phyloP scores from a whole-genome alignment of 768 basidiomycete species.

The Rhizopogon vesiculosus region DNA sequence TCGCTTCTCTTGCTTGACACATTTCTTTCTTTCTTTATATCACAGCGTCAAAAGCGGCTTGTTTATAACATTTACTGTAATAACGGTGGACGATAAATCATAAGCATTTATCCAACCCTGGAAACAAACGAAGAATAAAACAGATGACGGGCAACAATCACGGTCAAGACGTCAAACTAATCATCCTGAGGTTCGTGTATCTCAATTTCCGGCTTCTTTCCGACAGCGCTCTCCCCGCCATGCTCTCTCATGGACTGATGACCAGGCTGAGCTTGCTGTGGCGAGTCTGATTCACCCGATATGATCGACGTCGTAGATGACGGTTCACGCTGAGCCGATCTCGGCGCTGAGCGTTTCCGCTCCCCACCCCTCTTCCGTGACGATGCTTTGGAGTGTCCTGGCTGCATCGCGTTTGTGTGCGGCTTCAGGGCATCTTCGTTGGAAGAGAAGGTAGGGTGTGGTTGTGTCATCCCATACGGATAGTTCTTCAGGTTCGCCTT shows the following conservation, averaged over 20 bases:
- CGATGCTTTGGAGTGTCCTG: constrained; percentile 1
- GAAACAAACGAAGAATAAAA: too few species aligned
- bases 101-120: not conserved
- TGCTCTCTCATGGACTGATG: constrained; percentile 14
- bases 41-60: not conserved
- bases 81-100: not conserved
- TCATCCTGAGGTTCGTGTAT: not conserved
- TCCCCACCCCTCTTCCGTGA: not conserved
- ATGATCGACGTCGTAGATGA: constrained; percentile 18
- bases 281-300: constrained; percentile 13
- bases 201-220: constrained; percentile 19
- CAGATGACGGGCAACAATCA: too few species aligned
- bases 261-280: not conserved
- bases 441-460: constrained; percentile 3
- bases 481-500: constrained; percentile 16
- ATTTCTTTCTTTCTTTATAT: not conserved
- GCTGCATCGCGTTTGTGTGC: constrained; percentile 4
- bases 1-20: not conserved
- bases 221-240: constrained; percentile 20
- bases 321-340: constrained; percentile 12
- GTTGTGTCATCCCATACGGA: constrained; percentile 11
- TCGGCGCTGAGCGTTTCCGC: constrained; percentile 9
- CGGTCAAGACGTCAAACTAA: not conserved
- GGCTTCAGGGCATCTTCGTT: not conserved
- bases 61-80: not conserved